phyloP scores from a whole-genome alignment of 257 asterid genomes.

The Leptodermis oblonga region DNA sequence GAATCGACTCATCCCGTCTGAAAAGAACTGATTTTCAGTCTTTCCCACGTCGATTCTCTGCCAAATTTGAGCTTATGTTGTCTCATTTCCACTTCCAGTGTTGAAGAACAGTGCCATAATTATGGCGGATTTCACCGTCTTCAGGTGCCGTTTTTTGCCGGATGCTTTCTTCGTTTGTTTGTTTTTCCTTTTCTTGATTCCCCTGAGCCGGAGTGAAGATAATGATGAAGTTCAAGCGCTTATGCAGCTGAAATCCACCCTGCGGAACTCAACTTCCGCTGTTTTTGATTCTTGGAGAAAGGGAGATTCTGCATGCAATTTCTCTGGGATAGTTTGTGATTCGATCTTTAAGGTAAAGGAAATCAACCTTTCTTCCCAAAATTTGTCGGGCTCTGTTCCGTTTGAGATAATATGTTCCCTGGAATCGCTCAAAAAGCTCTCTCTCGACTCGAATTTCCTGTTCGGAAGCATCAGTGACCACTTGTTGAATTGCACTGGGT shows the following conservation, averaged over 20 bases:
- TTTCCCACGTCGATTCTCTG: conserved; percentile 4
- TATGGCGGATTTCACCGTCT: conserved; percentile 17
- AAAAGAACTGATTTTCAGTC: too few species aligned
- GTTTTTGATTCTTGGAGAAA: conserved; percentile 31
- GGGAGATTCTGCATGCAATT: conserved; percentile 23
- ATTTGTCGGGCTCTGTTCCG: conserved; percentile 30
- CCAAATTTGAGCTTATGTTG: conserved; percentile 7
- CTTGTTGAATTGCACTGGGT: conserved; percentile 28
- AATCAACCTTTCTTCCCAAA: conserved; percentile 32
- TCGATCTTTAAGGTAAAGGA: conserved; percentile 28
- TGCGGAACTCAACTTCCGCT: conserved; percentile 15
- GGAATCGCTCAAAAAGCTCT: conserved; percentile 27
- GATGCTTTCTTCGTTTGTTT: background rate
- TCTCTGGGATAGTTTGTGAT: conserved; percentile 34
- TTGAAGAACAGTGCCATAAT: conserved; percentile 6
- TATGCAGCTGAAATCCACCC: conserved; percentile 30
- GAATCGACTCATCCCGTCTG: too few species aligned
- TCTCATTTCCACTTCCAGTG: background rate
- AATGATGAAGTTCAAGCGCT: conserved; percentile 29
- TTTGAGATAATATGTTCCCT: conserved; percentile 39
- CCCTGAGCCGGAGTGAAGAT: conserved; percentile 9
- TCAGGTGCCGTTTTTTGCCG: conserved; percentile 11
- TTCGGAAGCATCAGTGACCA: conserved; percentile 27
- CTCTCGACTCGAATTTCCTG: conserved; percentile 31
- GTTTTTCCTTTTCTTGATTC: conserved; percentile 8